A percentile compares a stretch with the other conserved stretches of the same genome.
These are phyloP conservation scores for Miscanthus lutarioriparius DNA, from an alignment of 176 grass and related monocot species.

Conservation along the genomic window DNA sequence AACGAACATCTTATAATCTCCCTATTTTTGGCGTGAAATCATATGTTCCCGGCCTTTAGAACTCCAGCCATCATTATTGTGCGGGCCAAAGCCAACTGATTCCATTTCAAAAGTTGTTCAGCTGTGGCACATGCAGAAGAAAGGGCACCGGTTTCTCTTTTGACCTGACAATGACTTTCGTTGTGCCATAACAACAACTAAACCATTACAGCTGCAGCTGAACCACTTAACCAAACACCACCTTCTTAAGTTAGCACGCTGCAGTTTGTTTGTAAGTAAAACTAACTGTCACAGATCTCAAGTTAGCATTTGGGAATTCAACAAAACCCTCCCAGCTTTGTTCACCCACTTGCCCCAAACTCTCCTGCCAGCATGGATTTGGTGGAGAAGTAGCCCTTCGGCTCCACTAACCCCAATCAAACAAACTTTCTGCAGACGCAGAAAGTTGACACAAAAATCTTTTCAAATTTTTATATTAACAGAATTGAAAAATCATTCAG, in stretches of 20 bases:
- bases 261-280: background rate
- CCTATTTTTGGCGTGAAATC: too few species aligned
- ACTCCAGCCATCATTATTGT: background rate
- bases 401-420: conserved; percentile 31
- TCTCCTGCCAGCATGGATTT: conserved; percentile 28
- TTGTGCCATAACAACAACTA: background rate
- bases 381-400: conserved; percentile 4
- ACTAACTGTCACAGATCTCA: background rate
- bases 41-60: too few species aligned
- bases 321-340: conserved; percentile 1
- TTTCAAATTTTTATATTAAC: background rate
- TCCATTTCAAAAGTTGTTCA: background rate
- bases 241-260: background rate
- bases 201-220: background rate
- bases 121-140: background rate
- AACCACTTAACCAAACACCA: background rate
- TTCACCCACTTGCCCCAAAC: conserved; percentile 27
- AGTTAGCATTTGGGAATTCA: background rate
- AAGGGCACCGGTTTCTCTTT: background rate
- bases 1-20: too few species aligned
- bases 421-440: background rate
- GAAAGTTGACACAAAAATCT: conserved; percentile 17
- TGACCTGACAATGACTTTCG: conserved; percentile 4
- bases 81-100: background rate
- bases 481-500: background rate